Percentiles rank a stretch among this genome's conserved stretches.
Conservation (phyloP, 176 grass and related monocot genomes). For the Triticum urartu region DNA sequence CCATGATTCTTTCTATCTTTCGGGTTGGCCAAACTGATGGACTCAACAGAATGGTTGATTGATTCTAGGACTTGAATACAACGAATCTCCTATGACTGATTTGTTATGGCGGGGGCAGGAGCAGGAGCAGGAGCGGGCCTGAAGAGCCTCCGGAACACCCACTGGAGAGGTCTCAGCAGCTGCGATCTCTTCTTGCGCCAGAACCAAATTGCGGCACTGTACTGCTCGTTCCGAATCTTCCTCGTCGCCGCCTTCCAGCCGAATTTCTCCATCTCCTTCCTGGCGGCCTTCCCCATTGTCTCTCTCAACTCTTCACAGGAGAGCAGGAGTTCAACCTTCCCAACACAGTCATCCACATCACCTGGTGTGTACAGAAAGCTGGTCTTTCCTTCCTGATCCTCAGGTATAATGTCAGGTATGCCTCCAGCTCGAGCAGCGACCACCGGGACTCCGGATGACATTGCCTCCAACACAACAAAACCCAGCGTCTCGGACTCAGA, state of each 20-base stretch:
- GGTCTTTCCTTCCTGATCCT: constrained; percentile 62
- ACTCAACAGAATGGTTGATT: constrained; percentile 9
- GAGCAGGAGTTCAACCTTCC: constrained; percentile 56
- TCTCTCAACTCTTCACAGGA: constrained; percentile 45
- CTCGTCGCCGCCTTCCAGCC: constrained; percentile 56
- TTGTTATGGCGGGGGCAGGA: background rate
- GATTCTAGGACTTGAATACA: background rate
- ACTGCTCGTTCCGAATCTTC: constrained; percentile 68
- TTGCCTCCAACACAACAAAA: constrained; percentile 69
- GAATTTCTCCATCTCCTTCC: constrained; percentile 74
- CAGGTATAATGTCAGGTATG: constrained; percentile 65
- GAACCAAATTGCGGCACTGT: constrained; percentile 64
- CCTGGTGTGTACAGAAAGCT: constrained; percentile 64
- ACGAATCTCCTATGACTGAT: constrained; percentile 1
- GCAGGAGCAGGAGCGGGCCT: background rate
- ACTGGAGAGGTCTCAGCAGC: constrained; percentile 46
- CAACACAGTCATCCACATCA: constrained; percentile 59
- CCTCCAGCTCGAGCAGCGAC: constrained; percentile 63
- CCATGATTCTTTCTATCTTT: background rate
- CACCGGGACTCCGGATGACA: constrained; percentile 70
- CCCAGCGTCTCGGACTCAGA: constrained; percentile 76
- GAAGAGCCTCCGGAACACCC: constrained; percentile 36
- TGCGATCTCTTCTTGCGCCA: constrained; percentile 66
- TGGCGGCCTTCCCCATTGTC: constrained; percentile 52
- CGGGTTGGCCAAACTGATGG: background rate